Evolutionary conservation across 805 yeast species (phyloP).

Genomic region (Limtongia smithiae): DNA sequence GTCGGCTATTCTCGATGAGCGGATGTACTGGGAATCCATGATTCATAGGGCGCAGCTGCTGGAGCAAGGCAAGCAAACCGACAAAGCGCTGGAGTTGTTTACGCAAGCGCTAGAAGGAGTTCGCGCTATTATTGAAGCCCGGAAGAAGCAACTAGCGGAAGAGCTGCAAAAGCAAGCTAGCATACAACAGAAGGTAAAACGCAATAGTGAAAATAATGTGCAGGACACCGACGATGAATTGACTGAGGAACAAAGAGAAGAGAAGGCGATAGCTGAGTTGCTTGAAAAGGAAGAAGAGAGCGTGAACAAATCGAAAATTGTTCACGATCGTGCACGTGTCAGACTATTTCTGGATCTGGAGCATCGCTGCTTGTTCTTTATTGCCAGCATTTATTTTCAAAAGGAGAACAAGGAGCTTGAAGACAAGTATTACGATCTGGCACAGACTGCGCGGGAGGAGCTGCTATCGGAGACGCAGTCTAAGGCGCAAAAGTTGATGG

Average conservation of each 20-base stretch:
- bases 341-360: constrained; percentile 56
- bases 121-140: constrained; percentile 27
- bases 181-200: constrained; percentile 15
- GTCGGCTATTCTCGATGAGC: constrained; percentile 48
- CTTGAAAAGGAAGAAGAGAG: constrained; percentile 26
- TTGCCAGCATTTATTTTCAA: constrained; percentile 72
- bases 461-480: constrained; percentile 26
- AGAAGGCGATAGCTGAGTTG: constrained; percentile 11
- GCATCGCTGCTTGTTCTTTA: constrained; percentile 74
- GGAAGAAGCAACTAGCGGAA: constrained; percentile 29
- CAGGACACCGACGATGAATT: constrained; percentile 4
- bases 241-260: constrained; percentile 25
- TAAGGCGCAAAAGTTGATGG: constrained; percentile 23
- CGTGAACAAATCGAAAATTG: constrained; percentile 10
- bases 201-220: not conserved
- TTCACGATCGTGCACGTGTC: constrained; percentile 33
- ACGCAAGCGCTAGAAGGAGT: constrained; percentile 41
- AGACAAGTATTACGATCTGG: constrained; percentile 51
- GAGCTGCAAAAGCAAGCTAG: constrained; percentile 22
- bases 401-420: constrained; percentile 48
- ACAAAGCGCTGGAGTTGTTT: constrained; percentile 50
- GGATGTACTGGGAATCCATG: constrained; percentile 44
- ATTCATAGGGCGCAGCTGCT: constrained; percentile 65
- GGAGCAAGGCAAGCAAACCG: constrained; percentile 56
- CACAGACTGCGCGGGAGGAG: constrained; percentile 56